Conservation (phyloP, 495 filamentous ascomycete species). For the Penicillium simplicissimum region DNA sequence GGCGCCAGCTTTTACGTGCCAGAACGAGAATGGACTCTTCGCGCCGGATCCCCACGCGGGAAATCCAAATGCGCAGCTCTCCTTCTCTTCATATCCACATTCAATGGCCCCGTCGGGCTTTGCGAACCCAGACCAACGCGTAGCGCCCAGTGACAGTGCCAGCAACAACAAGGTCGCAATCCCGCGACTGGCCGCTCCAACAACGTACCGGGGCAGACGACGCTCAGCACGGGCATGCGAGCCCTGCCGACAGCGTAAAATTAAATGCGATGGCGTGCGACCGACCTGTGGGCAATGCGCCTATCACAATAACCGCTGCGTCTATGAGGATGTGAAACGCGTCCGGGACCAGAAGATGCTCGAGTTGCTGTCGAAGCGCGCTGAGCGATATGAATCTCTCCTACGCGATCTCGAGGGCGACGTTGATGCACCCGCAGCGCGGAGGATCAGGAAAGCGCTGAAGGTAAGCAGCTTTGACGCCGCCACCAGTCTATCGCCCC, state of each 20-base stretch:
- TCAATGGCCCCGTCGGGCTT: neutral
- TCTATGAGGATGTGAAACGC: slow-evolving; percentile 59
- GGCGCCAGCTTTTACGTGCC: neutral
- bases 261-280: slow-evolving; percentile 58
- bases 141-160: neutral
- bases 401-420: slow-evolving; percentile 39
- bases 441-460: slow-evolving; percentile 37
- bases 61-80: neutral
- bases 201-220: slow-evolving; percentile 19
- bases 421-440: slow-evolving; percentile 30
- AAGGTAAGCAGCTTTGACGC: slow-evolving; percentile 26
- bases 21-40: neutral
- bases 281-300: slow-evolving; percentile 57
- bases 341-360: slow-evolving; percentile 55
- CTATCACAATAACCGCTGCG: slow-evolving; percentile 48
- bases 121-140: neutral
- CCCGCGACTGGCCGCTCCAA: slow-evolving; percentile 24
- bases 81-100: slow-evolving; percentile 5
- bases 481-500: neutral
- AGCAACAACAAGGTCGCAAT: slow-evolving; percentile 35
- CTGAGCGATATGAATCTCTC: slow-evolving; percentile 48
- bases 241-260: slow-evolving; percentile 68
- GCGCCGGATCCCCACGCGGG: neutral
- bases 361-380: slow-evolving; percentile 38
- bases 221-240: slow-evolving; percentile 64